Percentiles rank a stretch among this genome's conserved stretches.
Conservation (phyloP, 1,139 yeast genomes). For the Williopsis jadinii region DNA sequence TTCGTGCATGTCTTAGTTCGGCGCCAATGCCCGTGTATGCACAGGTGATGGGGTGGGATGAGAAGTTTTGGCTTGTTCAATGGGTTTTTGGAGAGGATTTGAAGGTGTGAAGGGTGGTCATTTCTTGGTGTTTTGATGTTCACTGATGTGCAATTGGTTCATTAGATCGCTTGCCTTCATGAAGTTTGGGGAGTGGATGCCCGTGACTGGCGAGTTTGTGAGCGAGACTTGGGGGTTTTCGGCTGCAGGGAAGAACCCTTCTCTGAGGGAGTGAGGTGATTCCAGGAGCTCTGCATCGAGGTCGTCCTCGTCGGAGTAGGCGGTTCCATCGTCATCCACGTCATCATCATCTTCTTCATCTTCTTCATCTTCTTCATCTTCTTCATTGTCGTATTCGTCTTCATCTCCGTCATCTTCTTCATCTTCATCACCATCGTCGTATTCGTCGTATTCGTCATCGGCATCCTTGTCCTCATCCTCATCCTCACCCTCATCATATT, state of each 20-base stretch:
- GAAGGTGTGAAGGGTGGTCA: no score
- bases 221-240: slow-evolving; percentile 4
- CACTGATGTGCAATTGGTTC: slow-evolving; percentile 9
- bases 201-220: slow-evolving; percentile 7
- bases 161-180: slow-evolving; percentile 21
- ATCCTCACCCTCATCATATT: slow-evolving; percentile 5
- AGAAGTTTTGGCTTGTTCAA: no score
- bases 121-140: no score
- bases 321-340: slow-evolving; percentile 13
- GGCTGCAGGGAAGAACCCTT: slow-evolving; percentile 12
- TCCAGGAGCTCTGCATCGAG: slow-evolving; percentile 12
- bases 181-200: slow-evolving; percentile 6
- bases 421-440: slow-evolving; percentile 15
- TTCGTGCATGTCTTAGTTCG: no score
- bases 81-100: no score
- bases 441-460: slow-evolving; percentile 9
- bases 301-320: slow-evolving; percentile 10
- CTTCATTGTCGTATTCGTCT: slow-evolving; percentile 10
- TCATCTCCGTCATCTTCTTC: slow-evolving; percentile 13
- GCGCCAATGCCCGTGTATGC: no score
- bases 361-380: slow-evolving; percentile 5
- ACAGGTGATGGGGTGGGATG: no score
- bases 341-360: slow-evolving; percentile 8
- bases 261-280: slow-evolving; percentile 3
- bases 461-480: slow-evolving; percentile 13